Evolutionary conservation across 495 filamentous ascomycete species (phyloP).

Genomic region (Haplographium delicatum): DNA sequence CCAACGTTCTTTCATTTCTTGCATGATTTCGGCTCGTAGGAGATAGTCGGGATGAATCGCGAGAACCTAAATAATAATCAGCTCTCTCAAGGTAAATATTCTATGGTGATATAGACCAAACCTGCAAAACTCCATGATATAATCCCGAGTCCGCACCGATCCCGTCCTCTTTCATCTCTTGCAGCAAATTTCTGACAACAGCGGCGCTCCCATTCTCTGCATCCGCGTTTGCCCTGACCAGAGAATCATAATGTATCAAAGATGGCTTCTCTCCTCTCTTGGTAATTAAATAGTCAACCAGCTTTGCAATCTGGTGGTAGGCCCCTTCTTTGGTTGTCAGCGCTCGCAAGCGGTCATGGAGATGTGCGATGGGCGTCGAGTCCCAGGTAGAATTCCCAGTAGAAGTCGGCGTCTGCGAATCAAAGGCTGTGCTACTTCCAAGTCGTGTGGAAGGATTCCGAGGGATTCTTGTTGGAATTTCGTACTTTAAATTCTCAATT

Average conservation of each 20-base stretch:
- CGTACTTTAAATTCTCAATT: too few species aligned
- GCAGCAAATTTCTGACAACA: conserved; percentile 51
- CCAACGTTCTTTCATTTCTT: conserved; percentile 66
- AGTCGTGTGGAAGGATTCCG: too few species aligned
- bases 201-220: conserved; percentile 56
- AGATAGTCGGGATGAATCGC: conserved; percentile 84
- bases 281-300: conserved; percentile 54
- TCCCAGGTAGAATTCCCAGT: too few species aligned
- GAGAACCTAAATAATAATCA: conserved; percentile 47
- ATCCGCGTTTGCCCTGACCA: conserved; percentile 67
- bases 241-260: conserved; percentile 60
- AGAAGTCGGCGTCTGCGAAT: too few species aligned
- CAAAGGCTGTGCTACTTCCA: too few species aligned
- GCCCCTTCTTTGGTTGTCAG: conserved; percentile 27
- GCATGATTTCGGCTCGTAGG: conserved; percentile 63
- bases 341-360: conserved; percentile 44
- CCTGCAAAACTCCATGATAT: conserved; percentile 69
- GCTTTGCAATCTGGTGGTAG: conserved; percentile 31
- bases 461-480: too few species aligned
- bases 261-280: conserved; percentile 59
- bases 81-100: not conserved
- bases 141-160: conserved; percentile 57
- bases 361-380: not conserved
- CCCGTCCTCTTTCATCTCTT: conserved; percentile 60
- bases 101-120: conserved; percentile 25